A percentile compares a stretch with the other conserved stretches of the same genome.
Conservation (phyloP, 2,329 filamentous ascomycete species). For the Fusarium sp. region DNA sequence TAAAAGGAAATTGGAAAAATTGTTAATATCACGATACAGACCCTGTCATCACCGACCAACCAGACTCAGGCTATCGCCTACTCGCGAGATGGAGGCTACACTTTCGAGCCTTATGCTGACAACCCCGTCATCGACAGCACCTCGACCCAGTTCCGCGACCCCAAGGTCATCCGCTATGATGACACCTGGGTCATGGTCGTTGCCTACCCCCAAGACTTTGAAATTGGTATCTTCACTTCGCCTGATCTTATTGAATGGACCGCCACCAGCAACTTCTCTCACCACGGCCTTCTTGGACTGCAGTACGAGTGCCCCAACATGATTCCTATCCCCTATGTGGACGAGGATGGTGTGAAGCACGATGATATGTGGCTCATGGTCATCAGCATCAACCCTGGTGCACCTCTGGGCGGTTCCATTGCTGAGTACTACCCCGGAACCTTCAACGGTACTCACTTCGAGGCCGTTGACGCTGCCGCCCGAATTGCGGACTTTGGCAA, state of each 20-base stretch:
- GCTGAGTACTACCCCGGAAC: slow-evolving; percentile 67
- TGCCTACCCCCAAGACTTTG: slow-evolving; percentile 62
- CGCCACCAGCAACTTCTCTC: slow-evolving; percentile 62
- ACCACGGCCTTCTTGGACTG: slow-evolving; percentile 61
- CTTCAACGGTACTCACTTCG: slow-evolving; percentile 74
- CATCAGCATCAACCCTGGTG: slow-evolving; percentile 68
- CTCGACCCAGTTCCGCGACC: slow-evolving; percentile 70
- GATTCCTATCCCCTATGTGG: slow-evolving; percentile 61
- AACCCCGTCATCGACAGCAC: slow-evolving; percentile 70
- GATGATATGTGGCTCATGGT: slow-evolving; percentile 56
- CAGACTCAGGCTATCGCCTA: slow-evolving; percentile 71
- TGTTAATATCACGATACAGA: slow-evolving; percentile 21
- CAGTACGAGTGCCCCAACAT: slow-evolving; percentile 75
- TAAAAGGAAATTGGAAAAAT: accelerated
- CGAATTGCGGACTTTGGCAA: slow-evolving; percentile 51
- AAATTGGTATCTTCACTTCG: slow-evolving; percentile 70
- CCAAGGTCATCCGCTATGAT: slow-evolving; percentile 70
- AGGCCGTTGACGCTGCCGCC: slow-evolving; percentile 45
- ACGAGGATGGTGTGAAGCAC: slow-evolving; percentile 48
- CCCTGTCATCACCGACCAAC: slow-evolving; percentile 29
- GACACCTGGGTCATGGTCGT: slow-evolving; percentile 68
- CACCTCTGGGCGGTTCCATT: slow-evolving; percentile 65
- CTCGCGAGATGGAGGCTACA: slow-evolving; percentile 69
- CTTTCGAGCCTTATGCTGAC: slow-evolving; percentile 66
- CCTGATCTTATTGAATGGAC: slow-evolving; percentile 69